Evolutionary conservation across 139 green algal species (phyloP), one percentile per base, ranked within the genome.

Genomic region (Chlamydomonas incerta): DNA sequence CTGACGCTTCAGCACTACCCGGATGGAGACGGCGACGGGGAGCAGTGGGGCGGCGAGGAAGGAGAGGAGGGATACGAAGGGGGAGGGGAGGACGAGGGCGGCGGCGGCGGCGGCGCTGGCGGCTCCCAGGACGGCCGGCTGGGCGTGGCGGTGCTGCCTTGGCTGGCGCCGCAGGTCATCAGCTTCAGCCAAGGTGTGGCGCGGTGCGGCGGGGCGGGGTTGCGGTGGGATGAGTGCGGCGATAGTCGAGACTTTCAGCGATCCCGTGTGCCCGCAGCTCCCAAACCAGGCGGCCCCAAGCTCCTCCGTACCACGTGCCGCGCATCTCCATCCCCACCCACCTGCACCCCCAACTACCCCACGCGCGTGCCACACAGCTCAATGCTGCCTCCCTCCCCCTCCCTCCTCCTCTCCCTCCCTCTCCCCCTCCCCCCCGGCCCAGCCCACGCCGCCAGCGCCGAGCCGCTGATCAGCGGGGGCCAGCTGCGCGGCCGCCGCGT

Each of bases 401-500:
- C 69, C 35, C 33, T 37, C 26, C 71, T 31, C 8, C 8, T 20
- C 6, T 31, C 21, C n/a, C 29, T n/a, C 50, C 68, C 9, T n/a
- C 35, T 50, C n/a, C 18, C 28, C 62, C 60, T 13, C 23, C n/a
- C 21, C 37, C 62, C 28, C 34, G 8, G 11, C 35, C 23, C 80
- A 86, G 80, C 52, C 55, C 68, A 79, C 68, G 2, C 50, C 26
- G 55, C 68, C 68, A 79, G 68, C 69, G 23, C 34, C 35, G 80
- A 86, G 80, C 67, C 68, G 26, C 67, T 86, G 1, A 79, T 86
- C 68, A 68, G 52, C 68, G 13, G 47, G 50, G 55, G 62, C 5
- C 80, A 86, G 80, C 80, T 86, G 68, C 26, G 80, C 26, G 80
- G 80, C 13, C 80, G 80, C 13, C 34, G 80, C 3, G 80, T 86